Evolutionary conservation across 1,139 yeast genomes (phyloP), one percentile per base, ranked within the genome.

Genomic region (Yamadazyma sp.): DNA sequence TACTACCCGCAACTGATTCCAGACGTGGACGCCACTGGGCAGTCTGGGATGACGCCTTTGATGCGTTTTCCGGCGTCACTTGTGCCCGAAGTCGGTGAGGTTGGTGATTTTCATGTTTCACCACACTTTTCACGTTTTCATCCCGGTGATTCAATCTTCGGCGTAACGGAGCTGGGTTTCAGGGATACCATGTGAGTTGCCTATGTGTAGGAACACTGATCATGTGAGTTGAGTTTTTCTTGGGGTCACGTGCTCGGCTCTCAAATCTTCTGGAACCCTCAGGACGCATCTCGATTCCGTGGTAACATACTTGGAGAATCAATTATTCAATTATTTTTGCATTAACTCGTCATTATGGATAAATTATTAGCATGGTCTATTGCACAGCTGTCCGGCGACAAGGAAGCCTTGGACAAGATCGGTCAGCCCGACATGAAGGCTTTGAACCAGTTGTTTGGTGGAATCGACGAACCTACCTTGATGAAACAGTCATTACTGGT

Each of bases 291-390:
- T 18, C 21, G 21, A 18, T 23, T n/a, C 13, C 13, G 26, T 6
- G 21, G 21, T 5, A 18, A 18, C 21, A 18, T 18, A 21, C 23
- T 21, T 6, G 6, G 6, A 21, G 10, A 21, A 21, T 21, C 9
- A 6, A 10, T 21, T 6, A 21, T 6, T 21, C 23, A 21, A 6
- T 7, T 21, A 10, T 7, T 21, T 21, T 6, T 7, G 23, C 6
- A 21, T 21, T 21, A 7, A 7, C 23, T 21, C 23, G 10, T 21
- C 23, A 7, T 6, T 5, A 90, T 90, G 97, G 97, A 90, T 45
- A 89, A 89, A 60, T 62, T 90, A 50, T 65, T 90, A 47, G 87
- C 88, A 51, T 90, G 97, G 97, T 88, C 97, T 4, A 76, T 89
- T 34, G 95, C 89, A 3, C 83, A 80, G 52, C 78, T 83, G 42